These are phyloP conservation scores for Parathielavia hyrcaniae DNA, from an alignment of 495 filamentous ascomycete species.

Conservation along the genomic window DNA sequence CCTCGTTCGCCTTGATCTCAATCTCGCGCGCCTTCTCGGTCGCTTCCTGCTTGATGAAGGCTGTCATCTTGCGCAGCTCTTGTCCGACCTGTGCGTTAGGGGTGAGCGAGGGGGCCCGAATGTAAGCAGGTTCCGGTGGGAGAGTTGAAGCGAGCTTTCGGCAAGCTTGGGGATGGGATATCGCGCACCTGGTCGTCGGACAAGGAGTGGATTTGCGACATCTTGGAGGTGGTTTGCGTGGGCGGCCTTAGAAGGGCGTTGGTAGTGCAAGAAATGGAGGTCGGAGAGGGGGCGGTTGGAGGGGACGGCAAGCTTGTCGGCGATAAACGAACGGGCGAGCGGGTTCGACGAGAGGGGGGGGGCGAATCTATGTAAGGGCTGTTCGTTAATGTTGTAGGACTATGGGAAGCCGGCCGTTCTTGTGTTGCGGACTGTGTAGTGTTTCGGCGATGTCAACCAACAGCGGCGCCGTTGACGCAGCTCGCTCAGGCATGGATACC, in stretches of 20 bases:
- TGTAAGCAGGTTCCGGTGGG: conserved; percentile 13
- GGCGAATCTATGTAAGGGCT: background rate
- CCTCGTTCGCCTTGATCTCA: conserved; percentile 93
- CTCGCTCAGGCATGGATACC: conserved; percentile 17
- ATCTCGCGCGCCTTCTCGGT: conserved; percentile 95
- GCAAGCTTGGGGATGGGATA: conserved; percentile 12
- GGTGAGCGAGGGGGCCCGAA: conserved; percentile 1
- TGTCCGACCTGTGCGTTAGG: conserved; percentile 60
- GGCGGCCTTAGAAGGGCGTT: conserved; percentile 8
- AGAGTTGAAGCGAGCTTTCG: background rate
- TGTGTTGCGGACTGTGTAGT: conserved; percentile 10
- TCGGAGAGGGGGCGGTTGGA: background rate
- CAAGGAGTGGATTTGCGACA: conserved; percentile 89
- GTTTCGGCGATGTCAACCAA: conserved; percentile 19
- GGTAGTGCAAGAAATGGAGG: conserved; percentile 15
- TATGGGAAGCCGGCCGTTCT: background rate
- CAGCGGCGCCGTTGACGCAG: conserved; percentile 24
- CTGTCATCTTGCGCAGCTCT: conserved; percentile 99
- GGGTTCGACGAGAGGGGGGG: background rate
- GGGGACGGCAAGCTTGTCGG: background rate
- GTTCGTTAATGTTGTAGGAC: background rate
- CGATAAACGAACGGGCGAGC: background rate
- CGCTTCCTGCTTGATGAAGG: conserved; percentile 99
- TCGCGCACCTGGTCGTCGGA: conserved; percentile 85
- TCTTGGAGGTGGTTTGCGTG: conserved; percentile 47